A percentile compares a stretch with the other conserved stretches of the same genome.
Evolutionary conservation across 2,329 filamentous ascomycete genomes (phyloP).

Genomic region (Colletotrichum sp.): DNA sequence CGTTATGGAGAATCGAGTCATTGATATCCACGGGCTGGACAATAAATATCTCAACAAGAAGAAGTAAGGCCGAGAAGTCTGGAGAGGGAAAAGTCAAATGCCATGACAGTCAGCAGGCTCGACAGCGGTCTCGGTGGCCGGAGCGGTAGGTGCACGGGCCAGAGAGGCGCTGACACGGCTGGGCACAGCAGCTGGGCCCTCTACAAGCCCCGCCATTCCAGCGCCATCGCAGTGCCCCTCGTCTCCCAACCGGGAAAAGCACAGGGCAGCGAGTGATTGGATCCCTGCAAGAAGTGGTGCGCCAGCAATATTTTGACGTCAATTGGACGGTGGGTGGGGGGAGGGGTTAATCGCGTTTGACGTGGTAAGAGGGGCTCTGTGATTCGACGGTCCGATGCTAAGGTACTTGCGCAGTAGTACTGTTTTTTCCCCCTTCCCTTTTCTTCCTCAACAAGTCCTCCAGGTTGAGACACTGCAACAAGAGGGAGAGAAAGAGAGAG

Average conservation of each 20-base stretch:
- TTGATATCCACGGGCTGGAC: background rate
- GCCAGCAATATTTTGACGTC: conserved; percentile 16
- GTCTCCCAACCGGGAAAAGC: background rate
- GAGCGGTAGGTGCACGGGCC: background rate
- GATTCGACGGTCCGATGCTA: background rate
- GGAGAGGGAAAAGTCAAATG: conserved; percentile 16
- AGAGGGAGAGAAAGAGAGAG: background rate
- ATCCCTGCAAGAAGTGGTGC: background rate
- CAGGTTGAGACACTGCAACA: background rate
- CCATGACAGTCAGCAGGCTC: conserved; percentile 10
- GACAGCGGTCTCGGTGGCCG: background rate
- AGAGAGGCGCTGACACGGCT: background rate
- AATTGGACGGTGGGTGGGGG: conserved; percentile 16
- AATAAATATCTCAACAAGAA: conserved; percentile 13
- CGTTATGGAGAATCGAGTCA: background rate
- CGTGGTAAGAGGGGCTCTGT: conserved; percentile 3
- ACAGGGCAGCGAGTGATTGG: conserved; percentile 1
- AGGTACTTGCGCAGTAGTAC: background rate
- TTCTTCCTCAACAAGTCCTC: background rate
- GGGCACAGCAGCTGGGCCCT: background rate
- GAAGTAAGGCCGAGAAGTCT: conserved; percentile 18
- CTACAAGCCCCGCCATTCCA: background rate
- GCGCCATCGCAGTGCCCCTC: background rate
- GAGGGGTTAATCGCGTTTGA: conserved; percentile 19
- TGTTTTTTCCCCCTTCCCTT: background rate